These are phyloP conservation scores for Pseudohalonectria lignicola DNA, from an alignment of 2,329 filamentous ascomycete species.

Conservation along the genomic window DNA sequence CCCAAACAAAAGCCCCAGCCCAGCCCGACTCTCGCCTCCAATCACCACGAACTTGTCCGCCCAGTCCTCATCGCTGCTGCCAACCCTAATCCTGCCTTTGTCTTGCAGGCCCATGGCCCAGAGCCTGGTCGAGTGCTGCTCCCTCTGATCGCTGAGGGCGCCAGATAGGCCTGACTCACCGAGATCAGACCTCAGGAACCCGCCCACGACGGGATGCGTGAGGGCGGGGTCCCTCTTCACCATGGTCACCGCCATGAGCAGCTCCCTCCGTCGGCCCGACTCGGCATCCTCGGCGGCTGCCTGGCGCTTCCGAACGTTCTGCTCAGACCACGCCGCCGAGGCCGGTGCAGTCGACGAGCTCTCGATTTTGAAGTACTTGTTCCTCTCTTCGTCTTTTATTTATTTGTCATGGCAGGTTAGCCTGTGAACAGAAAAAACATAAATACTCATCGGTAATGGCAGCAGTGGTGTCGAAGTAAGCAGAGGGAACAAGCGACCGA, in stretches of 20 bases:
- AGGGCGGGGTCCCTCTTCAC: conserved; percentile 21
- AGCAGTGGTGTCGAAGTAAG: too few species aligned
- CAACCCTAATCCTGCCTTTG: conserved; percentile 1
- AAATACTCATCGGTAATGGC: too few species aligned
- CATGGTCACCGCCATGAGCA: conserved; percentile 5
- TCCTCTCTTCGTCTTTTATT: conserved; percentile 37
- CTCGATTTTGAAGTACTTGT: conserved; percentile 58
- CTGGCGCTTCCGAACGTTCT: conserved; percentile 45
- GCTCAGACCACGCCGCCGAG: conserved; percentile 41
- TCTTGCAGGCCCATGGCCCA: conserved; percentile 2
- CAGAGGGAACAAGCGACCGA: too few species aligned
- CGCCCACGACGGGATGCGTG: conserved; percentile 17
- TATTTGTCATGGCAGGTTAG: not conserved
- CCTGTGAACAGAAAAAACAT: not conserved
- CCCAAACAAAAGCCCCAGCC: conserved; percentile 29
- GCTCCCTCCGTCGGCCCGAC: too few species aligned
- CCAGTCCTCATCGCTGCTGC: not conserved
- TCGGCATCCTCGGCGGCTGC: conserved; percentile 26
- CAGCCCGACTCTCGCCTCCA: conserved; percentile 6
- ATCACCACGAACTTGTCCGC: not conserved
- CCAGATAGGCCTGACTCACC: too few species aligned
- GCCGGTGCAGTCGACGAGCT: conserved; percentile 38
- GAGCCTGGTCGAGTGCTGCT: too few species aligned
- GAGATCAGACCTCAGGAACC: conserved; percentile 14
- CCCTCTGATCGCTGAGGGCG: too few species aligned